Percentiles rank a stretch among this genome's conserved stretches.
Conservation (phyloP, 164 flowering plant species). For the Nymphaea colorata region DNA sequence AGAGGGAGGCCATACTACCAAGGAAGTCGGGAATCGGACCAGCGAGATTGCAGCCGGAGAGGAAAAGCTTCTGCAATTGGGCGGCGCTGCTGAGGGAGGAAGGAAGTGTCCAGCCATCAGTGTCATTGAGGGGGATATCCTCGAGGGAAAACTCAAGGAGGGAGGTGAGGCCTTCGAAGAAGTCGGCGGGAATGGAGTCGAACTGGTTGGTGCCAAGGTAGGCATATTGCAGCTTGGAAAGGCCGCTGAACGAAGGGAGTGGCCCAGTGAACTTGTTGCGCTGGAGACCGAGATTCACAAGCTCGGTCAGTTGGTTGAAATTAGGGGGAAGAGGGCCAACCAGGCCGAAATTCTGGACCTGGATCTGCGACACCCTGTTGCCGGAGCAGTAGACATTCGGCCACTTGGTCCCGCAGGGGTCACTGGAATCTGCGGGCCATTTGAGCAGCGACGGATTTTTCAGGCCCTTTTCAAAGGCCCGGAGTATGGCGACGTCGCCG, state of each 20-base stretch:
- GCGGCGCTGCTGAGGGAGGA: constrained; percentile 22
- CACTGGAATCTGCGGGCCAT: constrained; percentile 51
- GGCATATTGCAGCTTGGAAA: constrained; percentile 43
- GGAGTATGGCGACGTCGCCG: constrained; percentile 40
- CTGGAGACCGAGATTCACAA: constrained; percentile 60
- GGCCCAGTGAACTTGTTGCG: constrained; percentile 46
- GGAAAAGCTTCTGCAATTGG: constrained; percentile 47
- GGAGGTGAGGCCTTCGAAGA: constrained; percentile 34
- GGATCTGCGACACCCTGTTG: constrained; percentile 61
- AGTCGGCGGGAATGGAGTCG: constrained; percentile 61
- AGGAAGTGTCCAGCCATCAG: constrained; percentile 65
- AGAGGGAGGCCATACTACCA: constrained; percentile 39
- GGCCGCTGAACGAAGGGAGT: constrained; percentile 62
- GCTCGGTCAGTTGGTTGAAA: constrained; percentile 47
- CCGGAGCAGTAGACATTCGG: constrained; percentile 48
- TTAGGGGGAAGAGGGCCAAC: constrained; percentile 55
- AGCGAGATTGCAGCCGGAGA: constrained; percentile 28
- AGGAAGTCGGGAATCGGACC: constrained; percentile 61
- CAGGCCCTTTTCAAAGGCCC: constrained; percentile 52
- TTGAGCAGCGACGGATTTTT: constrained; percentile 58
- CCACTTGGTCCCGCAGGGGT: constrained; percentile 80
- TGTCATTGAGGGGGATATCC: constrained; percentile 47
- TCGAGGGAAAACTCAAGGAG: constrained; percentile 58
- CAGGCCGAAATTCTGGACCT: constrained; percentile 44
- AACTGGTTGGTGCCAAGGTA: constrained; percentile 56